Evolutionary conservation across 2,329 filamentous ascomycete genomes (phyloP), one percentile per base, ranked within the genome.

Genomic region (Bipolaris gigantea): DNA sequence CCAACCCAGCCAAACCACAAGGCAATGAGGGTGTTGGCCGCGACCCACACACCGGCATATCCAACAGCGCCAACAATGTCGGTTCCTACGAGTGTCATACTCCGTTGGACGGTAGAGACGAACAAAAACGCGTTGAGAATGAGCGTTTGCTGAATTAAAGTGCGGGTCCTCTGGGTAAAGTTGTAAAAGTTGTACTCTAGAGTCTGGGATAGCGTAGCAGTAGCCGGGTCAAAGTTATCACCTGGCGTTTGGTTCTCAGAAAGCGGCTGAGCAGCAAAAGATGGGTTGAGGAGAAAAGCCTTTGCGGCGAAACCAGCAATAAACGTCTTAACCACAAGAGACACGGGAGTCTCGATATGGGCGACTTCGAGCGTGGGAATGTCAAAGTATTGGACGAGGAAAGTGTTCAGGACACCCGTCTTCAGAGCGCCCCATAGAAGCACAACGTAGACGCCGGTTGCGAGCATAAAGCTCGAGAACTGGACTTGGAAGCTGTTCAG

Each of bases 31-130:
- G 82, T 70, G 3, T 84, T 82, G 6, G 88, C 89, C 19, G 81
- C 65, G n/a, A 83, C 84, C 91, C 91, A 97, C 33, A 93, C 79
- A 19, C 79, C 78, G 2, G 89, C 86, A 80, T 92, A 97, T 0
- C 82, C 84, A 3, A 80, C 76, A 1, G 92, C 90, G 10, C 92
- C 93, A 0, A 78, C 64, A 4, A 83, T 59, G 65, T 92, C 88
- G 10, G 90, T 85, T 4, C 90, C 89, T 40, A 84, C 79, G 18
- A 97, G 77, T 0, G 85, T 88, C 50, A 85, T 83, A 21, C 86
- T 84, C 67, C 89, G 83, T 36, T 92, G 75, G 53, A 87, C 85
- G 0, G 81, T 83, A 64, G 84, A 83, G n/a, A 75, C 64, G 8
- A 80, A 70, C 10, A 78, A 67, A 55, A 81, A 75, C 1, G 66